Conservation (phyloP, 768 basidiomycete species). For the Daedaleopsis nitida region DNA sequence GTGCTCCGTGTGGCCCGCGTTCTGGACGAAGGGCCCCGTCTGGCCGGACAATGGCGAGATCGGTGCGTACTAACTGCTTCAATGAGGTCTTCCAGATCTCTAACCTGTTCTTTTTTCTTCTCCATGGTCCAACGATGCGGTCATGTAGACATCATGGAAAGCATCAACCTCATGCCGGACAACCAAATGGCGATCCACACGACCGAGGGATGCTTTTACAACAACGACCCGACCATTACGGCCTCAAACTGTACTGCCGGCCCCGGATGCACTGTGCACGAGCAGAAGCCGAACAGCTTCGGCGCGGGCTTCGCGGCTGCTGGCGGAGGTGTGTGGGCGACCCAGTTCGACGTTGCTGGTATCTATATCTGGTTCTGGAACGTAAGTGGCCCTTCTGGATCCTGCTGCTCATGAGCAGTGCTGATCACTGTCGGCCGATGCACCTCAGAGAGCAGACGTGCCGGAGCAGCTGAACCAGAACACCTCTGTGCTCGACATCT, state of each 20-base stretch:
- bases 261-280: constrained; percentile 39
- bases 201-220: constrained; percentile 34
- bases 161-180: constrained; percentile 49
- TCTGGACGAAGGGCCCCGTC: constrained; percentile 34
- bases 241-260: constrained; percentile 34
- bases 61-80: constrained; percentile 17
- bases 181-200: constrained; percentile 66
- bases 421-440: neutral
- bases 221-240: constrained; percentile 29
- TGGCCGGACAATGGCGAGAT: constrained; percentile 49
- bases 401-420: neutral
- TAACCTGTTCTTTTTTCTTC: neutral
- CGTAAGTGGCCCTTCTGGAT: constrained; percentile 29
- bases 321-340: constrained; percentile 69
- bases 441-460: constrained; percentile 36
- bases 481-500: constrained; percentile 36
- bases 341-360: constrained; percentile 64
- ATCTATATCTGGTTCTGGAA: constrained; percentile 56
- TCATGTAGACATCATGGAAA: constrained; percentile 55
- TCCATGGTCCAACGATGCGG: neutral
- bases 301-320: constrained; percentile 44
- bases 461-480: constrained; percentile 35
- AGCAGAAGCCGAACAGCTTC: constrained; percentile 41
- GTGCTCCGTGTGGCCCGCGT: constrained; percentile 54
- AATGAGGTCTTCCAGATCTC: no score